phyloP scores from a whole-genome alignment of 1,284 basidiomycete genomes.

The Trametes polyzona region DNA sequence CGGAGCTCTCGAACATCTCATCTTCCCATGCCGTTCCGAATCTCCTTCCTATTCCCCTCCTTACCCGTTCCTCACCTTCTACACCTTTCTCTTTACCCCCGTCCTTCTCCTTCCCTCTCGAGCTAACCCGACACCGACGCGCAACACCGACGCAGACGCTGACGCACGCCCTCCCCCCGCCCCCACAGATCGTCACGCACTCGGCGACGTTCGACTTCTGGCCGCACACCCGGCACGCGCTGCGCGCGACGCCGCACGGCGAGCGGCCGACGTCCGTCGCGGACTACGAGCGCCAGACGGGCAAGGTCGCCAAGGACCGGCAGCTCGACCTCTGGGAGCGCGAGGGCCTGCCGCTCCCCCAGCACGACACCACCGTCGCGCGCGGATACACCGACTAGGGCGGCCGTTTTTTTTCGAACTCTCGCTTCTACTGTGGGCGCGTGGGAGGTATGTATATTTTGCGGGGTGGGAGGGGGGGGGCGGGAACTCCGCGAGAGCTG shows the following conservation, averaged over 20 bases:
- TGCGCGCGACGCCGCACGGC: constrained; percentile 82
- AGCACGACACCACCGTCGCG: constrained; percentile 39
- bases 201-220: constrained; percentile 80
- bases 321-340: constrained; percentile 69
- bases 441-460: too few relatives aligned
- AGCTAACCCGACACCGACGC: not conserved
- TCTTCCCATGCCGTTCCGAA: not conserved
- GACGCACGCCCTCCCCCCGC: constrained; percentile 9
- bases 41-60: not conserved
- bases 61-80: not conserved
- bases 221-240: constrained; percentile 74
- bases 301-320: constrained; percentile 68
- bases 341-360: constrained; percentile 53
- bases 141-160: not conserved
- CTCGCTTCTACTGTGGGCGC: too few relatives aligned
- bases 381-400: constrained; percentile 65
- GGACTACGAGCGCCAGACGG: constrained; percentile 64
- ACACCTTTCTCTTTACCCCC: not conserved
- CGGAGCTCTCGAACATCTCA: too few relatives aligned
- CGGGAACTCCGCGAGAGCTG: too few relatives aligned
- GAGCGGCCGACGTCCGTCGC: constrained; percentile 78
- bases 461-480: too few relatives aligned
- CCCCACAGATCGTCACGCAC: constrained; percentile 65
- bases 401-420: too few relatives aligned
- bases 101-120: not conserved